phyloP scores from a whole-genome alignment of 495 filamentous ascomycete genomes.

The Evansstolkia leycettana region DNA sequence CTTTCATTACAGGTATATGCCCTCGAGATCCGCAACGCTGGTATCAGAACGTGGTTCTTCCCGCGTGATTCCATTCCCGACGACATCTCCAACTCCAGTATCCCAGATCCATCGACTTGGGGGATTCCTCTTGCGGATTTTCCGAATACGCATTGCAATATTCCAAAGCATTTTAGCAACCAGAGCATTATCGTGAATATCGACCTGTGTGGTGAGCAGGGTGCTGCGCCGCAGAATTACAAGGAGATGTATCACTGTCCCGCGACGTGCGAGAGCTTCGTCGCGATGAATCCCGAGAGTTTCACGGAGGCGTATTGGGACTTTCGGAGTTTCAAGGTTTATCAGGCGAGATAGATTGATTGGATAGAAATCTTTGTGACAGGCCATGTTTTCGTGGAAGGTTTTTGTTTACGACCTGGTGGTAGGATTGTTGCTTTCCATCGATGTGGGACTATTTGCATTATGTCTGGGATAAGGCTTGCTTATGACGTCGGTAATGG shows the following conservation, averaged over 20 bases:
- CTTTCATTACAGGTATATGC: slow-evolving; percentile 24
- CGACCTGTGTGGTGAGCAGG: slow-evolving; percentile 34
- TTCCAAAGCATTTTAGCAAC: slow-evolving; percentile 33
- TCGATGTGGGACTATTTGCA: too few species aligned
- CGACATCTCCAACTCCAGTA: slow-evolving; percentile 16
- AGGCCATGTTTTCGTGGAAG: too few species aligned
- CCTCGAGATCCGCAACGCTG: slow-evolving; percentile 30
- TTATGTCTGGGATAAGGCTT: too few species aligned
- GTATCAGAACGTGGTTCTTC: slow-evolving; percentile 41
- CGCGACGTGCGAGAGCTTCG: slow-evolving; percentile 27
- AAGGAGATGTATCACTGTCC: slow-evolving; percentile 30
- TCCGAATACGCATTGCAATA: slow-evolving; percentile 36
- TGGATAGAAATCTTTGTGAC: too few species aligned
- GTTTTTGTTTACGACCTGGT: too few species aligned
- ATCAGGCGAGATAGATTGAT: too few species aligned
- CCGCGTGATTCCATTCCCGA: slow-evolving; percentile 22
- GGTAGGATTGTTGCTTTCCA: too few species aligned
- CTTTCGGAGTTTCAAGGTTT: slow-evolving; percentile 34
- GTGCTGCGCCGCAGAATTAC: slow-evolving; percentile 23
- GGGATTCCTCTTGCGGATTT: slow-evolving; percentile 37
- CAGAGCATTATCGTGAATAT: slow-evolving; percentile 42
- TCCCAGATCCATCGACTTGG: slow-evolving; percentile 36
- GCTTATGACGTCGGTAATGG: too few species aligned
- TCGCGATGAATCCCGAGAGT: slow-evolving; percentile 20
- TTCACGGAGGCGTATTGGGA: slow-evolving; percentile 41